A percentile compares a stretch with the other conserved stretches of the same genome.
Evolutionary conservation across 495 filamentous ascomycete species (phyloP).

Genomic region (Aspergillus ostianus): DNA sequence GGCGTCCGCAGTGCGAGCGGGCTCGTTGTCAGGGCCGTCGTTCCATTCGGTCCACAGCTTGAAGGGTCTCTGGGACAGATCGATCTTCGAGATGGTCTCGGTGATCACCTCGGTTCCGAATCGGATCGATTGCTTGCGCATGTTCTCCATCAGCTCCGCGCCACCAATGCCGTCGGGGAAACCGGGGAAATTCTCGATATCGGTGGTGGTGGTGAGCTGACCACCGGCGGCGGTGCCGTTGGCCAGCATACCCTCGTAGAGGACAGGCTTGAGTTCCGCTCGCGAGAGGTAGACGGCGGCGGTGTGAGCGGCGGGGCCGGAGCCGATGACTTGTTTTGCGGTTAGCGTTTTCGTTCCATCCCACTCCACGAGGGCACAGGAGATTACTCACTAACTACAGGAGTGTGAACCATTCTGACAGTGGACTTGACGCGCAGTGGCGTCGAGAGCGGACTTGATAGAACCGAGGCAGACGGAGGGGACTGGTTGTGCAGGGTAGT

Average conservation of each 20-base stretch:
- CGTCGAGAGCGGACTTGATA: slow-evolving; percentile 38
- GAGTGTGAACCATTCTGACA: slow-evolving; percentile 70
- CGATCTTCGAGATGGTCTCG: slow-evolving; percentile 87
- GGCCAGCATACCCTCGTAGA: slow-evolving; percentile 97
- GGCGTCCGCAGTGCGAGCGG: slow-evolving; percentile 77
- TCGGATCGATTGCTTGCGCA: slow-evolving; percentile 86
- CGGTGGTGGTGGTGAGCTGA: slow-evolving; percentile 95
- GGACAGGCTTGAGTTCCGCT: slow-evolving; percentile 81
- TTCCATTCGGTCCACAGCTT: slow-evolving; percentile 88
- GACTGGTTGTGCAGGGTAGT: slow-evolving; percentile 59
- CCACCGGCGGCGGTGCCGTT: slow-evolving; percentile 95
- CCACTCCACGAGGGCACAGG: slow-evolving; percentile 5
- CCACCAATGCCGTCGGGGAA: slow-evolving; percentile 89
- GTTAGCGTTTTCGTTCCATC: neutral
- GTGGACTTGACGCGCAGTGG: slow-evolving; percentile 42
- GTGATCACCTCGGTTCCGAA: slow-evolving; percentile 90
- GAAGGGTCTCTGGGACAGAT: slow-evolving; percentile 83
- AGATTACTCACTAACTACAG: slow-evolving; percentile 67
- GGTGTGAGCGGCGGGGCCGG: slow-evolving; percentile 95
- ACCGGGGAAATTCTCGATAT: slow-evolving; percentile 96
- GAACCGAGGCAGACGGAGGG: slow-evolving; percentile 39
- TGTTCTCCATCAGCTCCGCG: slow-evolving; percentile 84
- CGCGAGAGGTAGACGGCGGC: slow-evolving; percentile 94
- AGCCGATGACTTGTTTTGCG: slow-evolving; percentile 64
- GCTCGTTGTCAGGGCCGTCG: slow-evolving; percentile 60